Conservation (phyloP, 129 eudicot species). For the Saussurea involucrata region DNA sequence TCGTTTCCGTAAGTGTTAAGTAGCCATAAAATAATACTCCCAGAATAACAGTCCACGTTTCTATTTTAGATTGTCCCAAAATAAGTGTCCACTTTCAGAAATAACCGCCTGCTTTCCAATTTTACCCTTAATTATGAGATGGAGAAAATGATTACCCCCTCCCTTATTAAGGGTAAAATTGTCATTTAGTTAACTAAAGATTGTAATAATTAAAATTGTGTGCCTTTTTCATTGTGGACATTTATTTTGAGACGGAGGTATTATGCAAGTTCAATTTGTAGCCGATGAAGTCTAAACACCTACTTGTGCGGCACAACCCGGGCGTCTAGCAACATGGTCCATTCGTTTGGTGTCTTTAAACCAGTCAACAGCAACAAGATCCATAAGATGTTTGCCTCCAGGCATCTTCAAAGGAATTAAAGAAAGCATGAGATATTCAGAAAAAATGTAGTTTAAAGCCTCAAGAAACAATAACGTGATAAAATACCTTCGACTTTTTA, state of each 20-base stretch:
- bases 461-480: slow-evolving; percentile 4
- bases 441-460: not conserved
- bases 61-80: not conserved
- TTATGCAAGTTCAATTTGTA: not conserved
- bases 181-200: not conserved
- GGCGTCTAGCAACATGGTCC: slow-evolving; percentile 97
- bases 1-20: not conserved
- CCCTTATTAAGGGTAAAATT: not conserved
- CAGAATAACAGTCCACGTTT: not conserved
- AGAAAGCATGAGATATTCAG: slow-evolving; percentile 1
- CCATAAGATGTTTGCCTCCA: slow-evolving; percentile 96
- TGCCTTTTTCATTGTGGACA: not conserved
- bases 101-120: not conserved
- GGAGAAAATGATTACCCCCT: not conserved
- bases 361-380: slow-evolving; percentile 99
- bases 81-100: not conserved
- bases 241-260: not conserved
- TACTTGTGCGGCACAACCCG: slow-evolving; percentile 96
- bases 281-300: slow-evolving; percentile 36
- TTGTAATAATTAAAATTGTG: not conserved
- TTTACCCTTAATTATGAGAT: not conserved
- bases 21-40: not conserved
- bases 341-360: slow-evolving; percentile 88
- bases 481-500: slow-evolving; percentile 82
- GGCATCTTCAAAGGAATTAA: slow-evolving; percentile 48